Conservation (phyloP, 176 grass and related monocot species). For the Paspalum vaginatum region DNA sequence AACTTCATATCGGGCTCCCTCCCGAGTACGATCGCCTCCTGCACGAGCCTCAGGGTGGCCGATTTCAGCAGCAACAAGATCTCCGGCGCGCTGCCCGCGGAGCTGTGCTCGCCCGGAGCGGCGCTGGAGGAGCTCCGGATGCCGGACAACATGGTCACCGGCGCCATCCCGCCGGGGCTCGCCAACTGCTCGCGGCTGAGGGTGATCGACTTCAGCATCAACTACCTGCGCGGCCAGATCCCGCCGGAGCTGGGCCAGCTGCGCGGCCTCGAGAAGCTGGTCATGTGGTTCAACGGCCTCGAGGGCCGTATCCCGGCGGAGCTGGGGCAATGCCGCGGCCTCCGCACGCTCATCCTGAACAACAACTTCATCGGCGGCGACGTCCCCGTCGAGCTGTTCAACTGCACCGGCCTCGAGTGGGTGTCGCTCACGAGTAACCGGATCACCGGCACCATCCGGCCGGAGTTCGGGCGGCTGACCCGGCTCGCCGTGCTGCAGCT, state of each 20-base stretch:
- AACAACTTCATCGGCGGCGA: conserved; percentile 85
- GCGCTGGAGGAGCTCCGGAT: conserved; percentile 78
- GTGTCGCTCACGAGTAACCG: conserved; percentile 84
- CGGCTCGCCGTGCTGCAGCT: conserved; percentile 87
- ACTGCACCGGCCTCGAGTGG: conserved; percentile 91
- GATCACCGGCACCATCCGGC: conserved; percentile 62
- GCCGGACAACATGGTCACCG: conserved; percentile 82
- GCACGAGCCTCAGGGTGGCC: conserved; percentile 56
- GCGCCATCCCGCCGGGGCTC: conserved; percentile 61
- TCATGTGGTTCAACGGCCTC: conserved; percentile 88
- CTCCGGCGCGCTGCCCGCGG: conserved; percentile 47
- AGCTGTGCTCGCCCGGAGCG: conserved; percentile 53
- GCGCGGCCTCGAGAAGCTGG: conserved; percentile 63
- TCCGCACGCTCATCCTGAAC: conserved; percentile 89
- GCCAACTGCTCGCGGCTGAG: conserved; percentile 66
- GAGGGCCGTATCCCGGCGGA: conserved; percentile 68
- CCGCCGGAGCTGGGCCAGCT: conserved; percentile 78
- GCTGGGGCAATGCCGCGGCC: conserved; percentile 69
- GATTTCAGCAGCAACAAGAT: conserved; percentile 94
- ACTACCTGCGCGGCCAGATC: conserved; percentile 75
- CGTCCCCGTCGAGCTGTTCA: conserved; percentile 72
- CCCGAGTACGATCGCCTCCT: conserved; percentile 56
- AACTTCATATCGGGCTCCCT: conserved; percentile 85
- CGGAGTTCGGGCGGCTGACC: conserved; percentile 74
- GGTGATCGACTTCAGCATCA: conserved; percentile 91